A percentile compares a stretch with the other conserved stretches of the same genome.
phyloP scores from a whole-genome alignment of 805 yeast genomes.

The Lipomyces orientalis region DNA sequence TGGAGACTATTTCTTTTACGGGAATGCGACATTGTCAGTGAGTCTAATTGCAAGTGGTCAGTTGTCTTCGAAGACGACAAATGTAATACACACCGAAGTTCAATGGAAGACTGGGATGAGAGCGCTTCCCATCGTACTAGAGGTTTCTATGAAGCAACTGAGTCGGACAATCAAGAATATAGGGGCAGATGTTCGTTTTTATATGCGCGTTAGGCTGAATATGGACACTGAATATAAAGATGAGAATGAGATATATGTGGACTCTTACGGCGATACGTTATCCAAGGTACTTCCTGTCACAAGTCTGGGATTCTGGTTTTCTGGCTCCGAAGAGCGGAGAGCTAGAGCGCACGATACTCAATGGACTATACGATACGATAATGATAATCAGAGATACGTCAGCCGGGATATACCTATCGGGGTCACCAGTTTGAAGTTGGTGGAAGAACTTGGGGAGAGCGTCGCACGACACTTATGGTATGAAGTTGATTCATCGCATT shows the following conservation, averaged over 20 bases:
- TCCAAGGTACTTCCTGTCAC: slow-evolving; percentile 6
- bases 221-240: neutral
- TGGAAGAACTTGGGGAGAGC: slow-evolving; percentile 50
- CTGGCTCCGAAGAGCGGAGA: neutral
- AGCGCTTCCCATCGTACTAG: slow-evolving; percentile 26
- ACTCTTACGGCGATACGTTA: neutral
- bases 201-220: neutral
- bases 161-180: slow-evolving; percentile 1
- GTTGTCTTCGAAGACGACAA: neutral
- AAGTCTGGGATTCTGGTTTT: slow-evolving; percentile 14
- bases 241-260: slow-evolving; percentile 6
- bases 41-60: neutral
- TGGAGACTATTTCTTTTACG: slow-evolving; percentile 51
- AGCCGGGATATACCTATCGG: slow-evolving; percentile 15
- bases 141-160: slow-evolving; percentile 2
- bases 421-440: slow-evolving; percentile 28
- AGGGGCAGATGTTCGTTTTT: neutral
- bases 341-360: neutral
- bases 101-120: slow-evolving; percentile 27
- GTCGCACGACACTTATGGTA: slow-evolving; percentile 55
- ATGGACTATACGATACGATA: neutral
- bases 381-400: slow-evolving; percentile 13
- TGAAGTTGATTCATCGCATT: slow-evolving; percentile 42
- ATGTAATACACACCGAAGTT: neutral
- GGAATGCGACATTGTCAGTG: slow-evolving; percentile 38